phyloP scores from a whole-genome alignment of 495 filamentous ascomycete genomes.

The Podospora didyma region DNA sequence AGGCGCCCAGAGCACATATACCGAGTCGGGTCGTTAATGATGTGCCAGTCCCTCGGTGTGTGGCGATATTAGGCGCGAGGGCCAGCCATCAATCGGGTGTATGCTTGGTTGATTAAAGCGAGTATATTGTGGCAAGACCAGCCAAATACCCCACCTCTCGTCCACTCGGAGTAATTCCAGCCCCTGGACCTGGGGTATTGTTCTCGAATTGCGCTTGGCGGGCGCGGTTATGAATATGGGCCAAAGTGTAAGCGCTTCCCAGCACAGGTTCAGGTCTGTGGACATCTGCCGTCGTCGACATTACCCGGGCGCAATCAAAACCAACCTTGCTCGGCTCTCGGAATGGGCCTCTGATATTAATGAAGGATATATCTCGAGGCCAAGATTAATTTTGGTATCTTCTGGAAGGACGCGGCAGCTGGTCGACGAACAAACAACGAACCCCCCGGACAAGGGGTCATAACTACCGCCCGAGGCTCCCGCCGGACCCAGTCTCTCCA shows the following conservation, averaged over 20 bases:
- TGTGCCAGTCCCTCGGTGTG: constrained; percentile 9
- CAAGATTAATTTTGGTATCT: constrained; percentile 11
- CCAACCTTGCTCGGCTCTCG: constrained; percentile 21
- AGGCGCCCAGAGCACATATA: constrained; percentile 18
- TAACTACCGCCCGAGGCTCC: not conserved
- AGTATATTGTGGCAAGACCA: no score
- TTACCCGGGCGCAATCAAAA: constrained; percentile 15
- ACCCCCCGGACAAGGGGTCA: not conserved
- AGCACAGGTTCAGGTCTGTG: no score
- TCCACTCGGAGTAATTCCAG: not conserved
- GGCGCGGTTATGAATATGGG: not conserved
- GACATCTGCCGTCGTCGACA: not conserved
- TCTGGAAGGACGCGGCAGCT: not conserved
- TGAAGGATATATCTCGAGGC: constrained; percentile 19
- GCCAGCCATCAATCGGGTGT: constrained; percentile 2
- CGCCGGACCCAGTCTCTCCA: not conserved
- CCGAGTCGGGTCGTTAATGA: constrained; percentile 1
- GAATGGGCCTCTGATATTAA: constrained; percentile 25
- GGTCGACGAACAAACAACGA: constrained; percentile 1
- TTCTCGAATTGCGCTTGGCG: not conserved
- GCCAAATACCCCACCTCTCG: not conserved
- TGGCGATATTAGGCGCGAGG: constrained; percentile 11
- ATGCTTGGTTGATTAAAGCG: constrained; percentile 7
- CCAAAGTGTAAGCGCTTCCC: not conserved
- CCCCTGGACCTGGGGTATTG: no score